Base-by-base conservation (phyloP, 768 basidiomycete species). In the Rickenella mellea region DNA sequence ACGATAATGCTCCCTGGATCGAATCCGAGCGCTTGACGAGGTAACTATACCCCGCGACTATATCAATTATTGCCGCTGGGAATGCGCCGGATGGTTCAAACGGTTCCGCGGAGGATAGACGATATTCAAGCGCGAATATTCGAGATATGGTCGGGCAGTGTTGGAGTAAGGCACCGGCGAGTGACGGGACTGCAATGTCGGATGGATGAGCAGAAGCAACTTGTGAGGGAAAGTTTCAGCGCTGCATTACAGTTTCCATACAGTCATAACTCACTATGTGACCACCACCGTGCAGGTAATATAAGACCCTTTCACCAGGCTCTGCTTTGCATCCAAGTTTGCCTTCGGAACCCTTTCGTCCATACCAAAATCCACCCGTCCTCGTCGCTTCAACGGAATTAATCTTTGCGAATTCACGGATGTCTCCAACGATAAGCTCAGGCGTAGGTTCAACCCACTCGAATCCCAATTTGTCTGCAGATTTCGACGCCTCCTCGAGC, bases 11-110 rank as follows among this genome's bases (percentile, higher is more conserved):
- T 52, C 25, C 35, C n/a, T 9, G 62, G 46, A 20, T 48, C 25
- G 47, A 66, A 61, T 1, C 51, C 49, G 24, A 66, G 47, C 12
- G 47, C 44, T 21, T 35, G 27, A 60, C 46, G 24, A 70, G 54
- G 54, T 66, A 58, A n/a, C 52, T 24, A 50, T 64, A 65, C 14
- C 57, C 60, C 4, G 64, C 55, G 4, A 61, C 47, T n/a, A 52
- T 62, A 47, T 68, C 68, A 19, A 67, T 46, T 2, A 66, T 53
- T 1, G 60, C 58, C 12, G 61, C 58, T 1, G 66, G 65, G 54
- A 66, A 66, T 7, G 65, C 51, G 5, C 57, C 47, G 1, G 31
- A 30, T 31, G 49, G 30, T n/a, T 27, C 9, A 40, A 51, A 42
- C 31, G 55, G 36, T 36, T 40, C 31, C 11, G 51, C 46, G 2